phyloP scores from a whole-genome alignment of 306 rosid genomes.

The Quercus engelmannii region DNA sequence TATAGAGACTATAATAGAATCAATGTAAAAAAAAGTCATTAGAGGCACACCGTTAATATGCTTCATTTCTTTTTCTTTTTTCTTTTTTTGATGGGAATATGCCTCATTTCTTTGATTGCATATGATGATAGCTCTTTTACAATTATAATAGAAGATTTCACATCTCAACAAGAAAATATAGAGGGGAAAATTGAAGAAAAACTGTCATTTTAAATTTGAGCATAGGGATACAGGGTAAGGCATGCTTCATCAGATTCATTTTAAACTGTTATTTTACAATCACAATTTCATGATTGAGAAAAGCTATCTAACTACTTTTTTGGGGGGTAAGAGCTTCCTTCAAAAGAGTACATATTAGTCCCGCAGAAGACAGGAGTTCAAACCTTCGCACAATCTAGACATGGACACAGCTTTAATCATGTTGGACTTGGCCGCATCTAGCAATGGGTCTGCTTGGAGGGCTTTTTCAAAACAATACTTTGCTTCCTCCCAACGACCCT shows the following conservation, averaged over 20 bases:
- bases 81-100: too few species aligned
- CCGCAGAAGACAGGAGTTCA: slow-evolving; percentile 34
- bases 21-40: too few species aligned
- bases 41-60: too few species aligned
- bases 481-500: slow-evolving; percentile 89
- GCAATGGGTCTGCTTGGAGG: slow-evolving; percentile 69
- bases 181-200: background rate
- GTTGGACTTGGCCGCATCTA: slow-evolving; percentile 90
- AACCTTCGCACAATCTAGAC: slow-evolving; percentile 46
- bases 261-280: background rate
- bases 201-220: background rate
- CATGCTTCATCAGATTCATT: background rate
- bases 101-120: too few species aligned
- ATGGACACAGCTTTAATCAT: slow-evolving; percentile 58
- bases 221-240: background rate
- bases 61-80: too few species aligned
- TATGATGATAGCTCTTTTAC: too few species aligned
- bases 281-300: background rate
- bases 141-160: too few species aligned
- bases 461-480: slow-evolving; percentile 84
- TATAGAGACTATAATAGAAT: too few species aligned
- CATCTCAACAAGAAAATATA: too few species aligned
- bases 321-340: background rate
- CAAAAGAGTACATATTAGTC: slow-evolving; percentile 28
- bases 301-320: background rate